Base-by-base conservation (phyloP, 2,329 filamentous ascomycete species). In the Aspergillus calidoustus region DNA sequence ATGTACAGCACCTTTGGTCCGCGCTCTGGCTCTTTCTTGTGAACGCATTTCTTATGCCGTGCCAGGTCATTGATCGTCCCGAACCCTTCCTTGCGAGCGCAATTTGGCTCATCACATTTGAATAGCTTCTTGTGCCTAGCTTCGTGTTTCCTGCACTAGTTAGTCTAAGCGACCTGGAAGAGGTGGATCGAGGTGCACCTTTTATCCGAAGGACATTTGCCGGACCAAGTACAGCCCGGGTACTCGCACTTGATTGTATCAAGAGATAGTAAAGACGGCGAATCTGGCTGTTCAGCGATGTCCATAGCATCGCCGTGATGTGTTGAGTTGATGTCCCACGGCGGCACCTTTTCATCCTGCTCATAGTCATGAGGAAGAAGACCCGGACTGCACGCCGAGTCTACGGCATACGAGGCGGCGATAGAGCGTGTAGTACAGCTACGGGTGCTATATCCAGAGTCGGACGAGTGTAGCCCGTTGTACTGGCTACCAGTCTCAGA, bases 21-120 rank as follows among this genome's bases (percentile, higher is more conserved):
- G 1, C 80, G 78, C 28, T 70, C 73, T 61, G 76, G 79, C 44
- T 69, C 78, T 55, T 83, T 78, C 25, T 77, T 79, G 72, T 97
- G 93, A 6, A 91, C 87, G 62, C 88, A 90, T 71, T 86, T 87
- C 68, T 85, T 87, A 73, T 97, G 93, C 56, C 93, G 84, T n/a
- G 89, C 85, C 13, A 94, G 85, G 69, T 97, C 93, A 72, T 96
- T 96, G 19, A 80, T 76, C 0, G 92, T 96, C 19, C 89, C 88
- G 69, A 96, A 97, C 0, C 91, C 92, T 64, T 86, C 81, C 5
- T 74, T 79, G 13, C 87, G 82, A 28, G 71, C 66, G 73, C 92
- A 96, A 4, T 79, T 79, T 0, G 73, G 65, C 25, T 86, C 76
- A 3, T 82, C 70, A 71, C 93, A 97, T 61, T 77, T 83, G 72